These are phyloP conservation scores for Rhodofomes roseus DNA, from an alignment of 1,284 basidiomycete species.

Conservation along the genomic window DNA sequence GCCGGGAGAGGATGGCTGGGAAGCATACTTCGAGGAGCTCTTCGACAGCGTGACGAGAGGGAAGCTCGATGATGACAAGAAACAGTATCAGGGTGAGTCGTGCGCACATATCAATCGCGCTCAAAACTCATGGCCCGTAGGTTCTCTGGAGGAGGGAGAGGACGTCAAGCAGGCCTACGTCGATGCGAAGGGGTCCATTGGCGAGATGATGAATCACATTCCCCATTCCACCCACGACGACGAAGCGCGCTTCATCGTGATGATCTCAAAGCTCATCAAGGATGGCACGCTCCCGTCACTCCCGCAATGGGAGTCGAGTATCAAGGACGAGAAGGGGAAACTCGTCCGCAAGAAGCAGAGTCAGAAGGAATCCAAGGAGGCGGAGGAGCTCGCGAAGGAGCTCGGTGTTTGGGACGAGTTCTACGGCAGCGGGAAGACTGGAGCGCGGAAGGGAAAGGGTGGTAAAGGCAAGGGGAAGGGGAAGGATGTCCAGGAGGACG, in stretches of 20 bases:
- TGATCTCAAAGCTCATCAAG: conserved; percentile 66
- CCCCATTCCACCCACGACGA: conserved; percentile 82
- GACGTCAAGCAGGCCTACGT: conserved; percentile 78
- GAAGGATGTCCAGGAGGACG: conserved; percentile 30
- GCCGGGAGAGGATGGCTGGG: conserved; percentile 86
- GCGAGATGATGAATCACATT: conserved; percentile 76
- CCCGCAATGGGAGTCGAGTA: conserved; percentile 65
- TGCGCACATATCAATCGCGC: neutral
- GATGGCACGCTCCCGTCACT: conserved; percentile 56
- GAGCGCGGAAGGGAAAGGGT: conserved; percentile 55
- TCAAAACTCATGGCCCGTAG: conserved; percentile 39
- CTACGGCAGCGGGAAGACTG: conserved; percentile 77
- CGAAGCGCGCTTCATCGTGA: conserved; percentile 77
- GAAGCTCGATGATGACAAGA: conserved; percentile 87
- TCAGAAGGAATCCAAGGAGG: conserved; percentile 79
- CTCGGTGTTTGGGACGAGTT: conserved; percentile 96
- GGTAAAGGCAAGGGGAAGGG: conserved; percentile 54
- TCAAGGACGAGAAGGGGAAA: conserved; percentile 75
- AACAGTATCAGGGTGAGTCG: conserved; percentile 80
- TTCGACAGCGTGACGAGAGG: conserved; percentile 84
- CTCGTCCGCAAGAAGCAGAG: conserved; percentile 72
- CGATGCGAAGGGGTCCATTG: conserved; percentile 66
- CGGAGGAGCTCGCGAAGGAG: conserved; percentile 82
- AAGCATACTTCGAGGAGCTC: conserved; percentile 86
- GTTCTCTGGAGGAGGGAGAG: conserved; percentile 76